These are phyloP conservation scores for Penicillium alfredii DNA, from an alignment of 495 filamentous ascomycete genomes.

Conservation along the genomic window DNA sequence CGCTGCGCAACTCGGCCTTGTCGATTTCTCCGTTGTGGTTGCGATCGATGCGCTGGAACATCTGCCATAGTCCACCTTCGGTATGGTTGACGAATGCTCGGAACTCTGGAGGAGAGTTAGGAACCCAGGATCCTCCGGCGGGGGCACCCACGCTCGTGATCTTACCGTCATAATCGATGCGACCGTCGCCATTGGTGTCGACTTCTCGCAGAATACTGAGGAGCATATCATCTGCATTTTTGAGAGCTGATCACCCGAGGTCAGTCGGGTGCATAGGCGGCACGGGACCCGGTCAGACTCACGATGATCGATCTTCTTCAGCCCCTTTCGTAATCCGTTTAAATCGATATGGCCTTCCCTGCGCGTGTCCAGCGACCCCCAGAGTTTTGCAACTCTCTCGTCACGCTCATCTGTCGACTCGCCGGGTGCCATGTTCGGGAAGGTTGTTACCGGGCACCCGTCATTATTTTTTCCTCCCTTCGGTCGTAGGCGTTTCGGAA, in stretches of 20 bases:
- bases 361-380: constrained; percentile 70
- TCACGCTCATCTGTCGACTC: constrained; percentile 70
- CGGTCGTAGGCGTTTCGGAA: too few species aligned
- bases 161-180: constrained; percentile 83
- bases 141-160: too few species aligned
- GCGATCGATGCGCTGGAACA: constrained; percentile 84
- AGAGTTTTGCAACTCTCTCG: constrained; percentile 70
- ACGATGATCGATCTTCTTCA: constrained; percentile 92
- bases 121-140: constrained; percentile 14
- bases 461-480: constrained; percentile 39
- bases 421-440: constrained; percentile 40
- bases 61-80: constrained; percentile 68
- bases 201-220: constrained; percentile 70
- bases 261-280: constrained; percentile 24
- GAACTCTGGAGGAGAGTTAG: constrained; percentile 62
- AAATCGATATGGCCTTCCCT: constrained; percentile 74
- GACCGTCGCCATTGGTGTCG: constrained; percentile 80
- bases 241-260: constrained; percentile 59
- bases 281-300: constrained; percentile 38
- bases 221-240: constrained; percentile 88
- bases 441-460: constrained; percentile 35
- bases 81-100: constrained; percentile 78
- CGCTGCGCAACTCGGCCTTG: constrained; percentile 70
- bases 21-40: constrained; percentile 85
- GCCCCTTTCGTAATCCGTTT: constrained; percentile 72